Evolutionary conservation across 2,329 filamentous ascomycete species (phyloP).

Genomic region (Monilinia fructigena): DNA sequence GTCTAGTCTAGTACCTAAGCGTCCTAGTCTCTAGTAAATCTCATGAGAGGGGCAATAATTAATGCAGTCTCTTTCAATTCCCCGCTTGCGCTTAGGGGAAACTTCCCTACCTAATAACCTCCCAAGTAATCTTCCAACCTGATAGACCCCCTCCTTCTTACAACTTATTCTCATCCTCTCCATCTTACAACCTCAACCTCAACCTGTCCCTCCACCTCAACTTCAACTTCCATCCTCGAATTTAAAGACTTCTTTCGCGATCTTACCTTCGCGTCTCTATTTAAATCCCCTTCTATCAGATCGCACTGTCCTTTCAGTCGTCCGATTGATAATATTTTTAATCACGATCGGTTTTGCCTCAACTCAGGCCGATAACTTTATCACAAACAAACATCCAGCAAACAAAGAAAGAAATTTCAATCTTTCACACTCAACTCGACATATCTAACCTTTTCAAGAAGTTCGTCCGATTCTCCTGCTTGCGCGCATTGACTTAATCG

Average conservation of each 20-base stretch:
- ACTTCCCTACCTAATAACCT: constrained; percentile 24
- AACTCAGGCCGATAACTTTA: background rate
- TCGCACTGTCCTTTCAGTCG: constrained; percentile 41
- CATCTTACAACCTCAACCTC: background rate
- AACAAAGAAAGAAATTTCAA: constrained; percentile 13
- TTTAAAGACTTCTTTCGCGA: background rate
- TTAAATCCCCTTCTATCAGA: background rate
- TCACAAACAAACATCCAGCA: constrained; percentile 15
- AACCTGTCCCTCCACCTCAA: background rate
- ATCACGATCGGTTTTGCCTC: constrained; percentile 7
- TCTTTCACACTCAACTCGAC: constrained; percentile 8
- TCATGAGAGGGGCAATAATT: constrained; percentile 16
- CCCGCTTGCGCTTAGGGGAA: constrained; percentile 22
- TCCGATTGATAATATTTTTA: constrained; percentile 28
- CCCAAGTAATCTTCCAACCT: constrained; percentile 3
- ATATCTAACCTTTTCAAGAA: constrained; percentile 36
- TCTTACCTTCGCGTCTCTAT: constrained; percentile 5
- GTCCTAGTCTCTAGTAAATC: background rate
- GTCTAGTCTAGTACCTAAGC: too few relatives aligned
- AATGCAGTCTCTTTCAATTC: constrained; percentile 14
- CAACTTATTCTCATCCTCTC: background rate
- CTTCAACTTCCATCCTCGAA: background rate
- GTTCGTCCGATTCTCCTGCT: constrained; percentile 42
- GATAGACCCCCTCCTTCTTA: constrained; percentile 10
- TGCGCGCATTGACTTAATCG: constrained; percentile 38